phyloP scores from a whole-genome alignment of 208 protist genomes.

The Trypanosoma mega region DNA sequence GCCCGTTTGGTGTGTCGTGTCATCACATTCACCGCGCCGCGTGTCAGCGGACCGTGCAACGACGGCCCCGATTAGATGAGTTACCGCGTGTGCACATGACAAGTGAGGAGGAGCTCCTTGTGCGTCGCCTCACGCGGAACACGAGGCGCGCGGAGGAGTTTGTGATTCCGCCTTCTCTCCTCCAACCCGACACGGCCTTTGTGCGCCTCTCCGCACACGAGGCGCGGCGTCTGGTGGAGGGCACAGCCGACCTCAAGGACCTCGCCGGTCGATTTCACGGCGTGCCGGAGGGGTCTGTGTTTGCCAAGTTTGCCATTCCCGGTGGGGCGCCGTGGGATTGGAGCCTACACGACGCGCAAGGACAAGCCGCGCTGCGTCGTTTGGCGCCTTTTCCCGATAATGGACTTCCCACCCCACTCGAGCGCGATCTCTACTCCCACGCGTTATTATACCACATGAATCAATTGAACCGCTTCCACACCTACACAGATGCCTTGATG shows the following conservation, averaged over 20 bases:
- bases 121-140: slow-evolving; percentile 28
- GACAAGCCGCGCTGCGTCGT: slow-evolving; percentile 40
- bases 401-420: slow-evolving; percentile 78
- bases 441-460: slow-evolving; percentile 72
- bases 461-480: slow-evolving; percentile 61
- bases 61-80: slow-evolving; percentile 53
- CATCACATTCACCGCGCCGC: slow-evolving; percentile 49
- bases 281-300: slow-evolving; percentile 30
- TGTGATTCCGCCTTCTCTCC: slow-evolving; percentile 23
- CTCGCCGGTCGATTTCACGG: slow-evolving; percentile 3
- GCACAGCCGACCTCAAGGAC: not conserved
- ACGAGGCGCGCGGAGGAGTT: slow-evolving; percentile 24
- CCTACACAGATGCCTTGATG: slow-evolving; percentile 42
- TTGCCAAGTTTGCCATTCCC: slow-evolving; percentile 67
- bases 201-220: slow-evolving; percentile 32
- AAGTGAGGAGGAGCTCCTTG: slow-evolving; percentile 30
- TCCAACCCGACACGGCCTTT: slow-evolving; percentile 27
- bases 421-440: slow-evolving; percentile 75
- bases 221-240: slow-evolving; percentile 13
- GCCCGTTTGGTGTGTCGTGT: slow-evolving; percentile 72
- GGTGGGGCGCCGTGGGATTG: slow-evolving; percentile 87
- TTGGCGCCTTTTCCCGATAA: slow-evolving; percentile 66
- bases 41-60: slow-evolving; percentile 70
- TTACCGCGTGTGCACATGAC: slow-evolving; percentile 23
- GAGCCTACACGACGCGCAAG: slow-evolving; percentile 43